Conservation (phyloP, 768 basidiomycete species). For the Leucocoprinus leucothites region DNA sequence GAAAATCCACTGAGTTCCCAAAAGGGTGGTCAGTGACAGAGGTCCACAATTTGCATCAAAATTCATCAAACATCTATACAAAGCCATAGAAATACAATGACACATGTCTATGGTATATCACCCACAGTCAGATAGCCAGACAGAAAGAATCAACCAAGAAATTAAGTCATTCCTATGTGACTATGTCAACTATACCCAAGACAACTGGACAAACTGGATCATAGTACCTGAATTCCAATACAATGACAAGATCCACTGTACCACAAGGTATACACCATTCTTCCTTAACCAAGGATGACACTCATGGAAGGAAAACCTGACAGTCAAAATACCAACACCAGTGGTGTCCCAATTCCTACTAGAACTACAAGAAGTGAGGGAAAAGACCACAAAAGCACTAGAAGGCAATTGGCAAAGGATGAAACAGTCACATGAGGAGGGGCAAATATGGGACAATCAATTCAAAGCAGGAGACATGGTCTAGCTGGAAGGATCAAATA, state of each 20-base stretch:
- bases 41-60: background rate
- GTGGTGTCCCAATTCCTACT: background rate
- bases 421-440: background rate
- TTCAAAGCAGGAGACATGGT: background rate
- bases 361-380: background rate
- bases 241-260: background rate
- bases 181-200: background rate
- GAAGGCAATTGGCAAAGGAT: background rate
- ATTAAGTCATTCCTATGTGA: background rate
- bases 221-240: background rate
- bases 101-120: background rate
- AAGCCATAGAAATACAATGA: background rate
- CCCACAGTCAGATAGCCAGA: background rate
- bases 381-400: background rate
- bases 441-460: background rate
- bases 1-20: background rate
- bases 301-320: background rate
- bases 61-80: background rate
- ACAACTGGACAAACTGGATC: background rate
- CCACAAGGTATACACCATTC: background rate
- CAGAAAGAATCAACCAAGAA: background rate
- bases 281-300: background rate
- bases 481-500: background rate
- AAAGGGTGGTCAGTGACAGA: background rate
- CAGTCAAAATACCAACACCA: background rate